phyloP scores from a whole-genome alignment of 73 alveolate species.

The Breviolum minutum region DNA sequence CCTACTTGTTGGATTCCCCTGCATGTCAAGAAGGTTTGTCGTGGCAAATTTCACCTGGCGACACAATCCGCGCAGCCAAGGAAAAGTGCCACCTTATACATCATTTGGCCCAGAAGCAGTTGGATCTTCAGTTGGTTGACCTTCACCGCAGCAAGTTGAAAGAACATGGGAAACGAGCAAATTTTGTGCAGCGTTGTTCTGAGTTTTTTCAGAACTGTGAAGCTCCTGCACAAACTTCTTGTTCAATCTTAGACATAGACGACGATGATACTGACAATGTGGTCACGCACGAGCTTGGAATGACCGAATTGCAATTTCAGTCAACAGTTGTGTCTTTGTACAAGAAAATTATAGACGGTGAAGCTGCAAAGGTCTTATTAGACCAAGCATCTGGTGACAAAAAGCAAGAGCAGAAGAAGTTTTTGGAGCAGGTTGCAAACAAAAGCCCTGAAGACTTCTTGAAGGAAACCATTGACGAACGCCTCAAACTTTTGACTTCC shows the following conservation, averaged over 20 bases:
- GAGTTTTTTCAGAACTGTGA: neutral
- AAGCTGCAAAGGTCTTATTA: neutral
- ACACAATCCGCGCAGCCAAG: neutral
- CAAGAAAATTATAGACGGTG: neutral
- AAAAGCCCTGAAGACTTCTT: neutral
- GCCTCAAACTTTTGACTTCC: neutral
- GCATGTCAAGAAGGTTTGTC: neutral
- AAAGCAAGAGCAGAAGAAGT: neutral
- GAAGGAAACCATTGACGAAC: slow-evolving; percentile 5
- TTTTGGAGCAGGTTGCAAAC: slow-evolving; percentile 14
- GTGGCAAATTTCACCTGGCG: neutral
- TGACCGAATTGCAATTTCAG: neutral
- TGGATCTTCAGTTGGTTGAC: neutral
- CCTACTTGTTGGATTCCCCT: neutral
- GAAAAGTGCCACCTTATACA: neutral
- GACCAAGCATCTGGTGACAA: neutral
- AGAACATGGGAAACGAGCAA: neutral
- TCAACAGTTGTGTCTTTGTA: neutral
- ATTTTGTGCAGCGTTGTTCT: neutral
- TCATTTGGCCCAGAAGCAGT: neutral
- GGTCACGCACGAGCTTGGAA: neutral
- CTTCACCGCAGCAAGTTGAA: slow-evolving; percentile 1
- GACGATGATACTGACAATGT: neutral
- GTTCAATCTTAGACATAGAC: neutral
- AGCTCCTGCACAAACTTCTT: neutral